Percentiles rank a stretch among this genome's conserved stretches.
phyloP scores from a whole-genome alignment of 2,329 filamentous ascomycete species.

The Alternaria angustiovoidea region DNA sequence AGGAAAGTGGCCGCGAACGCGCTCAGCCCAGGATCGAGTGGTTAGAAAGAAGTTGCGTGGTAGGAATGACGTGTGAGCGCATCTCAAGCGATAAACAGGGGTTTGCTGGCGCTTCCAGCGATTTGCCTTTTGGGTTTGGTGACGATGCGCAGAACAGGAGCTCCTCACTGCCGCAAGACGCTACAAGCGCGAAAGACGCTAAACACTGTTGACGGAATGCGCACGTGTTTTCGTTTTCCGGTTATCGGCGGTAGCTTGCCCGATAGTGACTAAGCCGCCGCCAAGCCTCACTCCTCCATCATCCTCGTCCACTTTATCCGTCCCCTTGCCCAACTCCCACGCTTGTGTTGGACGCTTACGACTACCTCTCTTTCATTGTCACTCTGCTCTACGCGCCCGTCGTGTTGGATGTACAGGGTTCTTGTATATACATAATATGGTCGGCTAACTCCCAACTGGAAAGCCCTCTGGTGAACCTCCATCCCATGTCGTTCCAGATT shows the following conservation, averaged over 20 bases:
- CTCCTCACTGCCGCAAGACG: conserved; percentile 16
- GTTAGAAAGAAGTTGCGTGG: conserved; percentile 25
- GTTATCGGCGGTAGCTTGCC: conserved; percentile 16
- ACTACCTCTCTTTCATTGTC: background rate
- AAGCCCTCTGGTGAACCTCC: background rate
- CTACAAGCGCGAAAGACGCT: conserved; percentile 25
- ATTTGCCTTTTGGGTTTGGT: conserved; percentile 23
- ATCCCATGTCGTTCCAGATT: conserved; percentile 1
- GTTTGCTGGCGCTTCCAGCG: conserved; percentile 32
- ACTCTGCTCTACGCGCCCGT: background rate
- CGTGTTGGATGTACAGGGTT: background rate
- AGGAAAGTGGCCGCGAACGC: conserved; percentile 25
- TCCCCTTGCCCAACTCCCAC: conserved; percentile 1
- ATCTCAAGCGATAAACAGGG: conserved; percentile 36
- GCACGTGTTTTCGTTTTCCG: conserved; percentile 13
- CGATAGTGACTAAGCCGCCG: conserved; percentile 18
- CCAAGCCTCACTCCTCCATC: background rate
- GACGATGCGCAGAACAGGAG: conserved; percentile 23
- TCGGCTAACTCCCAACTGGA: background rate
- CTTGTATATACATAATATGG: background rate
- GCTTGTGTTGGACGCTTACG: background rate
- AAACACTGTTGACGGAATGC: conserved; percentile 31
- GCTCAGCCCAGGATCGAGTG: conserved; percentile 25
- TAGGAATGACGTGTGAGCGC: conserved; percentile 34
- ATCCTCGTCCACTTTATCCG: background rate